Evolutionary conservation across 331 rosid species (phyloP).

Genomic region (Prunus yedoensis): DNA sequence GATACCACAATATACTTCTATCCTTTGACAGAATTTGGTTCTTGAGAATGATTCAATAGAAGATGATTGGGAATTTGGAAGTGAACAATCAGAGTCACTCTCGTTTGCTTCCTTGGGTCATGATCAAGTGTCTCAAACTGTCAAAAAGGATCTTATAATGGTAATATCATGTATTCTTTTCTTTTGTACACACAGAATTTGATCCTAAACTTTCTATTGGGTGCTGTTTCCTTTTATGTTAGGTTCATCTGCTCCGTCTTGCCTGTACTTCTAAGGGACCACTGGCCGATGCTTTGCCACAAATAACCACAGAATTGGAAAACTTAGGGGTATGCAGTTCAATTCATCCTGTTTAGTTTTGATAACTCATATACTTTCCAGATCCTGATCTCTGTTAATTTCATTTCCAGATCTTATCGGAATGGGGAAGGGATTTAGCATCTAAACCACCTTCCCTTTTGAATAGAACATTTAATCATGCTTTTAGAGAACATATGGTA

Average conservation of each 20-base stretch:
- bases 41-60: slow-evolving; percentile 37
- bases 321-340: slow-evolving; percentile 64
- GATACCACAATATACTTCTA: not conserved
- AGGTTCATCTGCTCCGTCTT: slow-evolving; percentile 91
- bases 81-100: slow-evolving; percentile 48
- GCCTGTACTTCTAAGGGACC: slow-evolving; percentile 71
- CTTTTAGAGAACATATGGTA: slow-evolving; percentile 70
- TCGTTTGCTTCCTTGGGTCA: slow-evolving; percentile 48
- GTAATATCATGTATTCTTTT: slow-evolving; percentile 37
- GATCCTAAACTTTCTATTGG: not conserved
- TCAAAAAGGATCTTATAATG: slow-evolving; percentile 72
- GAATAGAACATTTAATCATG: slow-evolving; percentile 58
- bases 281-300: slow-evolving; percentile 60
- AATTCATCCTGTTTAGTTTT: slow-evolving; percentile 9
- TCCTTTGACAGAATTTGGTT: slow-evolving; percentile 43
- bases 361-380: slow-evolving; percentile 21
- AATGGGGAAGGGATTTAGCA: slow-evolving; percentile 67
- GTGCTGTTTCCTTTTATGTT: slow-evolving; percentile 29
- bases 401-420: slow-evolving; percentile 65
- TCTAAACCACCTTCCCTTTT: slow-evolving; percentile 60
- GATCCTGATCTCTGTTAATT: slow-evolving; percentile 42
- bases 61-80: slow-evolving; percentile 42
- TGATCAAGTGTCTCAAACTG: slow-evolving; percentile 54
- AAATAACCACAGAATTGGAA: slow-evolving; percentile 66
- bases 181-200: not conserved